Evolutionary conservation across 1,284 basidiomycete species (phyloP).

Genomic region (Rhizopogon parksii): DNA sequence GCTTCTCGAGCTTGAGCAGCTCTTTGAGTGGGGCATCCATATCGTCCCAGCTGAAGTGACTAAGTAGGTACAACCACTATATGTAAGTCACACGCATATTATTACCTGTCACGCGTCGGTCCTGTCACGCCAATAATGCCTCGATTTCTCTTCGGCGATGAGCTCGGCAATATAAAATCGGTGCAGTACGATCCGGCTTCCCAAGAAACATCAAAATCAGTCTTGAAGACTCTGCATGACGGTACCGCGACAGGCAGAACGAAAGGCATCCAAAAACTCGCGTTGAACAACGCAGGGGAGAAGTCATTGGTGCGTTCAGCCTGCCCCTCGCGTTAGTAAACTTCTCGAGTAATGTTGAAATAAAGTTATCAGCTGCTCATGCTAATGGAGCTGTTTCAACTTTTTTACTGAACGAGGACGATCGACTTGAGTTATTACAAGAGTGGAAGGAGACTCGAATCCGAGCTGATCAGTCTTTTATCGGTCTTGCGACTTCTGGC

Average conservation of each 20-base stretch:
- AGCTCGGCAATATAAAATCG: slow-evolving; percentile 64
- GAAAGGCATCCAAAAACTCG: slow-evolving; percentile 30
- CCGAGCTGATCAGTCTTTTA: slow-evolving; percentile 44
- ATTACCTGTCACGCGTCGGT: slow-evolving; percentile 7
- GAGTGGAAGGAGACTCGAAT: slow-evolving; percentile 62
- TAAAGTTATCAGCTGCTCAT: slow-evolving; percentile 57
- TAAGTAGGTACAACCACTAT: no score
- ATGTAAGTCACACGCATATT: background rate
- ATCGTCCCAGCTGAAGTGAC: slow-evolving; percentile 2
- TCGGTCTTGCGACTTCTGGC: slow-evolving; percentile 48
- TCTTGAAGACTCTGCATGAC: slow-evolving; percentile 31
- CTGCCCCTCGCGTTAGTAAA: slow-evolving; percentile 6
- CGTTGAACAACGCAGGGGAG: slow-evolving; percentile 31
- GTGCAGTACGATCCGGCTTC: slow-evolving; percentile 35
- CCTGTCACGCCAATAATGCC: slow-evolving; percentile 40
- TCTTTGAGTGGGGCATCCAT: slow-evolving; percentile 75
- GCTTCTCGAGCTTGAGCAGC: slow-evolving; percentile 62
- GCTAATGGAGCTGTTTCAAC: slow-evolving; percentile 48
- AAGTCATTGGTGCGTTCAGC: slow-evolving; percentile 32
- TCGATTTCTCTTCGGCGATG: slow-evolving; percentile 64
- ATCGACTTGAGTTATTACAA: slow-evolving; percentile 31
- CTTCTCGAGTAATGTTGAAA: slow-evolving; percentile 27
- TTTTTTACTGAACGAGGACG: slow-evolving; percentile 37
- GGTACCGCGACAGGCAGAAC: slow-evolving; percentile 27
- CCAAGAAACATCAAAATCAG: slow-evolving; percentile 21